Percentiles rank a stretch among this genome's conserved stretches.
Evolutionary conservation across 1,139 yeast genomes (phyloP).

Genomic region (Lodderomyces metapsilosis): DNA sequence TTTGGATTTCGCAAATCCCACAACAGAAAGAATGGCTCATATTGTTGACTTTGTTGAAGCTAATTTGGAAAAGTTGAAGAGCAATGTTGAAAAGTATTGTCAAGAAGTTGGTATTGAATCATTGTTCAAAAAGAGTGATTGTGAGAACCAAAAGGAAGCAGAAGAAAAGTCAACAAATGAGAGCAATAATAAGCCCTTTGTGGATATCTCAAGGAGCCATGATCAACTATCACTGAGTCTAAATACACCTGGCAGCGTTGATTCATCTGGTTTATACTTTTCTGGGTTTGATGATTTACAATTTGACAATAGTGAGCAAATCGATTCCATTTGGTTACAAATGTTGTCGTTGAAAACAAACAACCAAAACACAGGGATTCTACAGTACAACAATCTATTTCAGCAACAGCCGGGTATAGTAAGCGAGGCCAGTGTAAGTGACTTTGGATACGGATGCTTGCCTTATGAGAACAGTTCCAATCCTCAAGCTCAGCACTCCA

Average conservation of each 20-base stretch:
- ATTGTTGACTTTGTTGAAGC: constrained; percentile 14
- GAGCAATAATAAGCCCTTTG: neutral
- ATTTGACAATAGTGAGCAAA: constrained; percentile 30
- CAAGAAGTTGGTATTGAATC: constrained; percentile 11
- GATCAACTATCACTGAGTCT: neutral
- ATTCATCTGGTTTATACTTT: constrained; percentile 10
- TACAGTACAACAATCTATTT: neutral
- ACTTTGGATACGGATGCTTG: neutral
- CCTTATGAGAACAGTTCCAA: neutral
- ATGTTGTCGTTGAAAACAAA: constrained; percentile 20
- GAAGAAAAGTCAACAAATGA: neutral
- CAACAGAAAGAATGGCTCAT: constrained; percentile 24
- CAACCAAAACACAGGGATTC: constrained; percentile 8
- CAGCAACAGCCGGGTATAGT: neutral
- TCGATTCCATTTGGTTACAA: constrained; percentile 41
- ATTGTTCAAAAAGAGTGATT: constrained; percentile 7
- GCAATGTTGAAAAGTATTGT: constrained; percentile 11
- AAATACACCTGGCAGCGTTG: neutral
- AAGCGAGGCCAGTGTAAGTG: neutral
- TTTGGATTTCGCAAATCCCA: constrained; percentile 13
- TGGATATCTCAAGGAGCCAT: neutral
- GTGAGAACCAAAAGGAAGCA: neutral
- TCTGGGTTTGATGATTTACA: constrained; percentile 20
- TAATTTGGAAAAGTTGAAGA: constrained; percentile 8
- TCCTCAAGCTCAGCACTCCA: neutral